A percentile compares a stretch with the other conserved stretches of the same genome.
phyloP scores from a whole-genome alignment of 2,329 filamentous ascomycete genomes.

The Claviceps fusiformis region DNA sequence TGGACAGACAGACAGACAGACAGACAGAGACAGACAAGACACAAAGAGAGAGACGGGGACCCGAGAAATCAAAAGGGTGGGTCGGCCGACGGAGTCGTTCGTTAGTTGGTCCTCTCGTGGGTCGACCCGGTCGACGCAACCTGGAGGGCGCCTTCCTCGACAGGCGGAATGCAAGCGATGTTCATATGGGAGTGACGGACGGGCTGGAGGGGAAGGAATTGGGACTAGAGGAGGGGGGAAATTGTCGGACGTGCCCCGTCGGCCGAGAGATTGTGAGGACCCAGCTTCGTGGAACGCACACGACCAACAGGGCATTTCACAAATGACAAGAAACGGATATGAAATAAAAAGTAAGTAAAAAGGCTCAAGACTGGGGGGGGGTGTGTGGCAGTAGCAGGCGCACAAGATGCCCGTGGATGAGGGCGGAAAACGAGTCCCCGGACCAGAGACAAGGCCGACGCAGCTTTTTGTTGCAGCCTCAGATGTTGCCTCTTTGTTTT shows the following conservation, averaged over 20 bases:
- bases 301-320: neutral
- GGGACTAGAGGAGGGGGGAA: neutral
- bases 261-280: conserved; percentile 3
- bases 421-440: no score
- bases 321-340: neutral
- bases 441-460: no score
- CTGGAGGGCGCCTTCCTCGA: neutral
- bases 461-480: no score
- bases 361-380: no score
- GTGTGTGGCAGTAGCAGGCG: no score
- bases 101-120: neutral
- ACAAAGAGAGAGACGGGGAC: neutral
- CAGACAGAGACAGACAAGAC: neutral
- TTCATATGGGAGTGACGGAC: neutral
- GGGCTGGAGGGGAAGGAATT: neutral
- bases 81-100: conserved; percentile 2
- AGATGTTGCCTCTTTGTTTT: no score
- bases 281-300: neutral
- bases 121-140: neutral
- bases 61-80: neutral
- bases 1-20: neutral
- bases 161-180: neutral
- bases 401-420: no score
- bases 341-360: no score
- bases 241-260: neutral